Evolutionary conservation across 2,329 filamentous ascomycete genomes (phyloP), one percentile per base, ranked within the genome.

Genomic region (Sclerotinia nivalis): DNA sequence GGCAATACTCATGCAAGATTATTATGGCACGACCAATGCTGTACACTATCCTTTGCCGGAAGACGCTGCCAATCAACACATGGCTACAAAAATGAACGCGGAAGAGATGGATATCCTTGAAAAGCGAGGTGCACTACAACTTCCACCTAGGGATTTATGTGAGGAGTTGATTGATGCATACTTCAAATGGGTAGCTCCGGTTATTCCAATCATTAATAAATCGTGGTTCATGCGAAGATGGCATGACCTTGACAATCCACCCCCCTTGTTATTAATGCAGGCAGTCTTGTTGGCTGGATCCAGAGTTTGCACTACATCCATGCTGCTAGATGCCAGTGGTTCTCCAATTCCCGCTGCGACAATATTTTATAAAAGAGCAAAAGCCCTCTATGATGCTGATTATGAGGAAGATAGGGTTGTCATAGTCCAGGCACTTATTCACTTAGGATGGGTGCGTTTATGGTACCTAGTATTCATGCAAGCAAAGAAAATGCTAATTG

Each of bases 1-100:
- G 70, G 97, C 93, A 2, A 85, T 98, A n/a, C 87, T 98, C 22
- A 94, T 98, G 50, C 93, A 97, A 79, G 95, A 98, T 80, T 91
- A 92, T 69, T 92, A 96, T 81, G 94, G 93, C 58, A 90, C 91
- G 28, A 90, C 91, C 12, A 94, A 98, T 79, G 93, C 97, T n/a
- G 95, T 98, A n/a, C 95, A 98, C 80, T 98, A 98, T 77, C 96
- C 96, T 1, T 84, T 98, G 2, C 96, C 95, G 5, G 93, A 97
- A 75, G 97, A 95, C 76, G 89, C 97, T 50, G 87, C 93, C 74
- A 95, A 93, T 18, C 89, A 93, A 72, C 92, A 93, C 3, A 87
- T 93, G 64, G 84, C 97, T 74, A 97, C 94, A 25, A 94, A 97
- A 80, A 84, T 98, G 73, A 95, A 98, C 80, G 94, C 95, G 75